A percentile compares a stretch with the other conserved stretches of the same genome.
These are phyloP conservation scores for Volvox carteri DNA, from an alignment of 163 green algal genomes.

Conservation along the genomic window DNA sequence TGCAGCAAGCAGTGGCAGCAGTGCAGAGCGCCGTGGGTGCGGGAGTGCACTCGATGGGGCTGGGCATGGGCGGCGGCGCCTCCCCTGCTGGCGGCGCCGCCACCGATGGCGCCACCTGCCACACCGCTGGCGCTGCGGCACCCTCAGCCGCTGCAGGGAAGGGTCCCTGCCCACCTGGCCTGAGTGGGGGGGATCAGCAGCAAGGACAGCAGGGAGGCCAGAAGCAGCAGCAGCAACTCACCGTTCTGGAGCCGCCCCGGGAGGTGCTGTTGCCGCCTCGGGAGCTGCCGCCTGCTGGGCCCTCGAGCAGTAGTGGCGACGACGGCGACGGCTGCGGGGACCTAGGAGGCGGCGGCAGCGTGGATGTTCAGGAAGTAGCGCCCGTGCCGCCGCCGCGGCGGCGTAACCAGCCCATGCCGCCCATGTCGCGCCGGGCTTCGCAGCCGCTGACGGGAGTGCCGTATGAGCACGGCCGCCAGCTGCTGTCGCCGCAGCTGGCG, in stretches of 20 bases:
- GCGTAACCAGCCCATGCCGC: constrained; percentile 11
- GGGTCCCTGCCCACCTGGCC: background rate
- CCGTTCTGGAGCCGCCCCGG: constrained; percentile 11
- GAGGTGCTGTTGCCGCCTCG: background rate
- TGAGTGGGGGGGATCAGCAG: background rate
- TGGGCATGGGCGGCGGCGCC: background rate
- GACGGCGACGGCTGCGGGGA: background rate
- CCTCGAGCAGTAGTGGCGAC: background rate
- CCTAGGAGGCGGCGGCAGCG: background rate
- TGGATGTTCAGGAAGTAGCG: background rate
- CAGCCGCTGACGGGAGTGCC: background rate
- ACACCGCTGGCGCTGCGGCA: background rate
- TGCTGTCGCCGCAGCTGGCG: constrained; percentile 36
- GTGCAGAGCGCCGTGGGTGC: constrained; percentile 42
- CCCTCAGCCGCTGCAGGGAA: background rate
- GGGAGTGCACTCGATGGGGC: background rate
- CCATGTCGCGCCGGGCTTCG: background rate
- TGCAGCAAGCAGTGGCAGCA: constrained; percentile 48
- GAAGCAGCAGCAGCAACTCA: background rate
- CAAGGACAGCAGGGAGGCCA: background rate
- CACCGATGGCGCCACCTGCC: background rate
- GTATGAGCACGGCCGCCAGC: background rate
- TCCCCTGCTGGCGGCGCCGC: background rate
- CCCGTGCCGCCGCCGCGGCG: constrained; percentile 46
- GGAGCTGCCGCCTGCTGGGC: background rate